Conservation (phyloP, 805 yeast species). For the Starmerella powellii region DNA sequence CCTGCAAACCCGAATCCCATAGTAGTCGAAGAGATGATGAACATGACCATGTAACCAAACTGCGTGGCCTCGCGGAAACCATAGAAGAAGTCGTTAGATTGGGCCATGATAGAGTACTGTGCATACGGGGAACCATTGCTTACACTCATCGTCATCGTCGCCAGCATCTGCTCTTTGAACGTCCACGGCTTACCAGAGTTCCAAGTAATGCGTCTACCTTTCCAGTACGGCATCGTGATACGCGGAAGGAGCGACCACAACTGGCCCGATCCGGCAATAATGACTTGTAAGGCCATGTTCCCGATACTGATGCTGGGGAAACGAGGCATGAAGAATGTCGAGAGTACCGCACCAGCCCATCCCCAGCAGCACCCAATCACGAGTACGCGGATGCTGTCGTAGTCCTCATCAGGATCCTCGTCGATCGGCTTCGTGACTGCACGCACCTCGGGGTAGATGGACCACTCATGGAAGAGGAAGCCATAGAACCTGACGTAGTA, state of each 20-base stretch:
- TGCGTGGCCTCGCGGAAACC: slow-evolving; percentile 26
- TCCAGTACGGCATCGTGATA: slow-evolving; percentile 3
- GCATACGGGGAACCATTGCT: slow-evolving; percentile 20
- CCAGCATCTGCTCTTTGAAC: slow-evolving; percentile 53
- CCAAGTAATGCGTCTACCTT: slow-evolving; percentile 21
- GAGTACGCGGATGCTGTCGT: slow-evolving; percentile 43
- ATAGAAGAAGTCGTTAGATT: slow-evolving; percentile 25
- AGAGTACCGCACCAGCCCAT: slow-evolving; percentile 43
- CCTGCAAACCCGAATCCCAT: slow-evolving; percentile 61
- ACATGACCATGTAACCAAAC: slow-evolving; percentile 43
- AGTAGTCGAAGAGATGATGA: slow-evolving; percentile 45
- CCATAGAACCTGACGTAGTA: slow-evolving; percentile 31
- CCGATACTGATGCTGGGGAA: slow-evolving; percentile 42
- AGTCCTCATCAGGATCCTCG: slow-evolving; percentile 34
- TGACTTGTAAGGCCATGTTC: slow-evolving; percentile 43
- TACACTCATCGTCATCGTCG: slow-evolving; percentile 33
- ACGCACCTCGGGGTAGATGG: slow-evolving; percentile 54
- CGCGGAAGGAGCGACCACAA: slow-evolving; percentile 25
- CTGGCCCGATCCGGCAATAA: slow-evolving; percentile 49
- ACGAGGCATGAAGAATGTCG: slow-evolving; percentile 48
- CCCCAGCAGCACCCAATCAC: slow-evolving; percentile 41
- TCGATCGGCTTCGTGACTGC: slow-evolving; percentile 43
- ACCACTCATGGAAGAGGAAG: slow-evolving; percentile 33
- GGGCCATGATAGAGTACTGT: slow-evolving; percentile 26
- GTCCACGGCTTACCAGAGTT: slow-evolving; percentile 53